These are phyloP conservation scores for Saksenaea vasiformis DNA, from an alignment of 371 early-diverging fungal genomes.

Conservation along the genomic window DNA sequence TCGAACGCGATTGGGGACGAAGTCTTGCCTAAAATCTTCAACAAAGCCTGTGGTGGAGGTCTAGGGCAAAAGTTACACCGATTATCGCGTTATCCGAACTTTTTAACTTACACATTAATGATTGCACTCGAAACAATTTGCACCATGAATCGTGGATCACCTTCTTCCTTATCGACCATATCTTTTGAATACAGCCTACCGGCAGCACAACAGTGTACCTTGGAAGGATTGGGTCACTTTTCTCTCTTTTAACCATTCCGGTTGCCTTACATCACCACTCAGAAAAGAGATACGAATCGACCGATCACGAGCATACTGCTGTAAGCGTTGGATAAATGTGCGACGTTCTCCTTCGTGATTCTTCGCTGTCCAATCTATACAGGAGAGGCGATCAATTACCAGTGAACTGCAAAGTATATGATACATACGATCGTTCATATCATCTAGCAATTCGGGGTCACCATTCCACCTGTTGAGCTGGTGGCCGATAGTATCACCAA, in stretches of 20 bases:
- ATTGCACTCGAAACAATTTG: slow-evolving; percentile 77
- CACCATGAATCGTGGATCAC: slow-evolving; percentile 68
- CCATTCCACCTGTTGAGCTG: slow-evolving; percentile 68
- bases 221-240: not conserved
- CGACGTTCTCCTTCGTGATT: slow-evolving; percentile 73
- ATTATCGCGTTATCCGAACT: too few relatives aligned
- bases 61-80: not conserved
- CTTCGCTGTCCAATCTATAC: slow-evolving; percentile 63
- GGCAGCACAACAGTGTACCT: slow-evolving; percentile 71
- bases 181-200: slow-evolving; percentile 63
- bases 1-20: slow-evolving; percentile 26
- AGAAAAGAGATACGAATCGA: slow-evolving; percentile 75
- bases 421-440: slow-evolving; percentile 63
- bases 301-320: slow-evolving; percentile 64
- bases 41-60: slow-evolving; percentile 37
- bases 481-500: slow-evolving; percentile 48
- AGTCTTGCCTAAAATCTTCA: slow-evolving; percentile 27
- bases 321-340: slow-evolving; percentile 64
- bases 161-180: slow-evolving; percentile 46
- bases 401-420: too few relatives aligned
- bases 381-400: too few relatives aligned
- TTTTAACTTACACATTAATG: slow-evolving; percentile 50
- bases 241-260: not conserved
- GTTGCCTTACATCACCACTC: slow-evolving; percentile 76
- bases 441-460: slow-evolving; percentile 79